Conservation (phyloP, 2,329 filamentous ascomycete genomes). For the Lecanosticta acicola region DNA sequence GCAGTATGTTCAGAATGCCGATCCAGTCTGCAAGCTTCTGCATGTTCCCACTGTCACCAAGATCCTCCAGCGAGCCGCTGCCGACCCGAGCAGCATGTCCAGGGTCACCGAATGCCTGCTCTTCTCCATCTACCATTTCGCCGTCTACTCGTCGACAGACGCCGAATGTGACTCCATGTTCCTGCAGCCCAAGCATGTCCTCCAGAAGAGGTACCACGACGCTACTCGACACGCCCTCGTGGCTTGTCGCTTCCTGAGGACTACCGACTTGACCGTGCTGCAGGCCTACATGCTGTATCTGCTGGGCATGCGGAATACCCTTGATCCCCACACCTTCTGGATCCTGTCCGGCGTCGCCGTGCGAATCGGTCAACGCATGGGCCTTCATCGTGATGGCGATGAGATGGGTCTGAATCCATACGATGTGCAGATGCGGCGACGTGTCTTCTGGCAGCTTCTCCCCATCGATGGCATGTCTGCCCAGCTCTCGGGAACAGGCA, state of each 20-base stretch:
- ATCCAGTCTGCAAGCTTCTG: conserved; percentile 64
- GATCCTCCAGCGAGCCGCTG: conserved; percentile 46
- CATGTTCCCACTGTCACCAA: conserved; percentile 54
- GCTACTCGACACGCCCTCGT: conserved; percentile 60
- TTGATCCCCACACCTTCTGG: conserved; percentile 54
- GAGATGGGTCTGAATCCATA: conserved; percentile 48
- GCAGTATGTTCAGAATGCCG: conserved; percentile 64
- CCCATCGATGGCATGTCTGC: conserved; percentile 47
- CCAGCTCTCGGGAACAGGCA: conserved; percentile 29
- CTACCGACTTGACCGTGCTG: conserved; percentile 58
- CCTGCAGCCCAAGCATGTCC: conserved; percentile 45
- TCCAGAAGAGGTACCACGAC: conserved; percentile 25
- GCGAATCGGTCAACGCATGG: conserved; percentile 56
- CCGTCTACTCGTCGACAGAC: conserved; percentile 46
- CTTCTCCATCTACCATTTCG: conserved; percentile 57
- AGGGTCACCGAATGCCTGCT: conserved; percentile 54
- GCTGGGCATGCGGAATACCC: conserved; percentile 33
- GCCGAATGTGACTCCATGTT: conserved; percentile 45
- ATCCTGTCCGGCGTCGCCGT: conserved; percentile 57
- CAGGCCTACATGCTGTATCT: conserved; percentile 65
- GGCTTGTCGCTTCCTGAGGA: conserved; percentile 61
- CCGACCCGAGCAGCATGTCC: conserved; percentile 49
- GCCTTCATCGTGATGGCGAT: conserved; percentile 55
- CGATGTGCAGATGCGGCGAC: conserved; percentile 55
- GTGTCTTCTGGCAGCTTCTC: conserved; percentile 59